Evolutionary conservation across 108 stramenopile genomes (phyloP).

Genomic region (Parmales sp.): DNA sequence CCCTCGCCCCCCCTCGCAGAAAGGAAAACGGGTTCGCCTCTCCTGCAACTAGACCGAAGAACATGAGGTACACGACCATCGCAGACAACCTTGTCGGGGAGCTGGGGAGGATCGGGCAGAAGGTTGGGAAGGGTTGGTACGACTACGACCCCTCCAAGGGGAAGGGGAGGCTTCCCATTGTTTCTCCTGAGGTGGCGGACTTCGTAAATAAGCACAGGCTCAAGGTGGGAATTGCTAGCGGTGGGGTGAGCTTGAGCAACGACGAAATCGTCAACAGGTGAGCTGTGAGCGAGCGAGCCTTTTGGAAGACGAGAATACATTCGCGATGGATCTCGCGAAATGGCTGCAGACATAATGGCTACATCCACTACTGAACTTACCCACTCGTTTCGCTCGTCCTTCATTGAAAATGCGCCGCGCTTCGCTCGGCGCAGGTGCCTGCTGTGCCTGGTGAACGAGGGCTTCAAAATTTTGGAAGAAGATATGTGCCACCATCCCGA

Average conservation of each 20-base stretch:
- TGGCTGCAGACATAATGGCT: too few relatives aligned
- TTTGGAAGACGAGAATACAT: too few relatives aligned
- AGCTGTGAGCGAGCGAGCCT: too few relatives aligned
- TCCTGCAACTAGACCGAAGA: background rate
- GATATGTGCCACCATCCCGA: constrained; percentile 74
- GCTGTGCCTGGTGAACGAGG: constrained; percentile 90
- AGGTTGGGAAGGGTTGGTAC: constrained; percentile 73
- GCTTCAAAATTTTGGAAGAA: constrained; percentile 91
- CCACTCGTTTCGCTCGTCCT: too few relatives aligned
- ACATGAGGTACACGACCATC: constrained; percentile 69
- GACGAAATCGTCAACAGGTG: constrained; percentile 51
- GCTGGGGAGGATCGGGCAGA: constrained; percentile 78
- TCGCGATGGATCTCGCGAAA: too few relatives aligned
- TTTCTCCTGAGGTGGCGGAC: constrained; percentile 59
- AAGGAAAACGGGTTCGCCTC: constrained; percentile 5
- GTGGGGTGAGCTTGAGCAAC: constrained; percentile 26
- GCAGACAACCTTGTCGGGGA: constrained; percentile 72
- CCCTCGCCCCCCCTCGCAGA: too few relatives aligned
- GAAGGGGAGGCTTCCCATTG: constrained; percentile 62
- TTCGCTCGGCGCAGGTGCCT: too few relatives aligned
- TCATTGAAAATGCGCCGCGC: too few relatives aligned
- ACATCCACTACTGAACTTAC: too few relatives aligned
- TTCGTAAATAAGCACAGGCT: constrained; percentile 42
- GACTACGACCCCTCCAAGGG: constrained; percentile 65
- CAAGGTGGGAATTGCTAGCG: constrained; percentile 11